These are phyloP conservation scores for Cryptomeria japonica DNA, from an alignment of 75 land plant genomes.

Conservation along the genomic window DNA sequence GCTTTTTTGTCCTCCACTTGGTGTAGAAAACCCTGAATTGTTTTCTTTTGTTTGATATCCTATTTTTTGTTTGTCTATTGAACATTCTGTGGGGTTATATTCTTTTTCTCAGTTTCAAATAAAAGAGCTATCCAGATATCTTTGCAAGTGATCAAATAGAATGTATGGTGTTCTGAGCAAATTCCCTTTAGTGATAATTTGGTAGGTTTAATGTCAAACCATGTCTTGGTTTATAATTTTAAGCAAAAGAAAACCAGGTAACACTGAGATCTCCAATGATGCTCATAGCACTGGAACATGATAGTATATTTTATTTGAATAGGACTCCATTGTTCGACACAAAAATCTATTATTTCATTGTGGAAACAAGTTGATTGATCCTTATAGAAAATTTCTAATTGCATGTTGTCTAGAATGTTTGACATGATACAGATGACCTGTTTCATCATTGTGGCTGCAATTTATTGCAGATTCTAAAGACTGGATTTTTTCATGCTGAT, in stretches of 20 bases:
- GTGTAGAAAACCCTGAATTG: background rate
- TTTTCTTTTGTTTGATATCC: background rate
- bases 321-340: background rate
- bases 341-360: background rate
- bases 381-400: background rate
- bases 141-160: background rate
- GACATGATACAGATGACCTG: background rate
- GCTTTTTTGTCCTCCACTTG: background rate
- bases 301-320: background rate
- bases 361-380: background rate
- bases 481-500: conserved; percentile 99
- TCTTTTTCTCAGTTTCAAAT: background rate
- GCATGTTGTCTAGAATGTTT: background rate
- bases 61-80: background rate
- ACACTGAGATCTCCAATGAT: background rate
- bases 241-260: background rate
- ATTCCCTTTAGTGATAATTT: background rate
- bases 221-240: background rate
- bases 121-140: background rate
- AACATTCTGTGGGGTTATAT: background rate
- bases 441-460: background rate
- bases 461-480: conserved; percentile 78
- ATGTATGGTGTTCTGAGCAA: background rate
- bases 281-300: background rate
- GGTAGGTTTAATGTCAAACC: background rate